phyloP scores from a whole-genome alignment of 352 stramenopile genomes.

The Phytophthora boehmeriae region DNA sequence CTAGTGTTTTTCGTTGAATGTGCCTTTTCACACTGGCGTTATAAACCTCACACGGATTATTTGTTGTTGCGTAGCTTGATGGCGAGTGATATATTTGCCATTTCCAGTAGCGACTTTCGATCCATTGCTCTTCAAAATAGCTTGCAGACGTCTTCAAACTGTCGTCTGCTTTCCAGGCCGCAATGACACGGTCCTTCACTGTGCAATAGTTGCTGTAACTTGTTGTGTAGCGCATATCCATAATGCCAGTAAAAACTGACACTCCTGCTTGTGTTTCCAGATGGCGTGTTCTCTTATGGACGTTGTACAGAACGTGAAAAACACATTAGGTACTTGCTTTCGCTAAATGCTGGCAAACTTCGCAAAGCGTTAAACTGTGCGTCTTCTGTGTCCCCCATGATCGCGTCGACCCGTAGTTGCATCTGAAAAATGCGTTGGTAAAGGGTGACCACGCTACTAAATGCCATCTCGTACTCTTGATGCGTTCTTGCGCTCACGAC shows the following conservation, averaged over 20 bases:
- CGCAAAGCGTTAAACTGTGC: conserved; percentile 4
- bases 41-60: conserved; percentile 31
- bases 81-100: conserved; percentile 25
- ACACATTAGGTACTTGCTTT: conserved; percentile 12
- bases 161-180: background rate
- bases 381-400: conserved; percentile 8
- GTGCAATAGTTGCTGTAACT: background rate
- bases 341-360: background rate
- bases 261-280: conserved; percentile 5
- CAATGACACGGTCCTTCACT: background rate
- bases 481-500: conserved; percentile 3
- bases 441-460: too few relatives aligned
- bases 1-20: background rate
- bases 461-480: background rate
- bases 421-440: background rate
- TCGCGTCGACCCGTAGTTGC: background rate
- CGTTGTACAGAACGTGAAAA: conserved; percentile 34
- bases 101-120: conserved; percentile 13
- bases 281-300: conserved; percentile 18
- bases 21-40: conserved; percentile 27
- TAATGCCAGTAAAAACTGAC: conserved; percentile 7
- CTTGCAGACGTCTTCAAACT: conserved; percentile 1
- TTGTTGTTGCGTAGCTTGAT: conserved; percentile 14
- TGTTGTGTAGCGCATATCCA: conserved; percentile 14
- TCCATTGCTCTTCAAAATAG: conserved; percentile 10